Percentiles rank a stretch among this genome's conserved stretches.
Evolutionary conservation across 106 monocot genomes (phyloP).

Genomic region (Dioscorea dumetorum): DNA sequence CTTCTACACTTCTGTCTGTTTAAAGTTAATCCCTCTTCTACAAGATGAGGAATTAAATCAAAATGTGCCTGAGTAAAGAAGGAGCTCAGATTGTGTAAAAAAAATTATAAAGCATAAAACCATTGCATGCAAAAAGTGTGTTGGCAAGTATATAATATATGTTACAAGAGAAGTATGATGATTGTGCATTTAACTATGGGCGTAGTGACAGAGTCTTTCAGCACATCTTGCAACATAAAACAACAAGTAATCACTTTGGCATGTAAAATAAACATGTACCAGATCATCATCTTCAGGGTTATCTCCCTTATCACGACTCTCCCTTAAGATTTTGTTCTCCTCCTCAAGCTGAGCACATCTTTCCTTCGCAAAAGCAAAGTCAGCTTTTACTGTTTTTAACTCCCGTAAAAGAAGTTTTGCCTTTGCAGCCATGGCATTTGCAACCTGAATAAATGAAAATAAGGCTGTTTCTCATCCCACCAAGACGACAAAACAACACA

Average conservation of each 20-base stretch:
- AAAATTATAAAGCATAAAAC: no score
- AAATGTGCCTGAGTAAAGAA: no score
- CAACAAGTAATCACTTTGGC: not conserved
- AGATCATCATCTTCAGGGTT: conserved; percentile 81
- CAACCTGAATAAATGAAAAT: conserved; percentile 48
- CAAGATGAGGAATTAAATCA: no score
- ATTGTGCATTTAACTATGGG: no score
- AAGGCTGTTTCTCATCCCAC: conserved; percentile 5
- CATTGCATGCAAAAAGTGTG: no score
- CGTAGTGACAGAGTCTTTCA: no score
- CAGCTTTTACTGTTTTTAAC: conserved; percentile 85
- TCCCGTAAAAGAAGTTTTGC: conserved; percentile 82
- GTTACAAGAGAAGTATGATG: no score
- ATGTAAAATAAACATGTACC: conserved; percentile 22
- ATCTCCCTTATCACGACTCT: conserved; percentile 51
- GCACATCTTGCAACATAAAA: not conserved
- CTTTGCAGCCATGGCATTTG: conserved; percentile 93
- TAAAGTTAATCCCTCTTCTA: no score
- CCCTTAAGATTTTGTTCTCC: conserved; percentile 77
- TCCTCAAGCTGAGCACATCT: conserved; percentile 85
- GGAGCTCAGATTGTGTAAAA: no score
- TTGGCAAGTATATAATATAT: no score
- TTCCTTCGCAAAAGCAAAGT: conserved; percentile 78
- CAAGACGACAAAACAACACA: not conserved
- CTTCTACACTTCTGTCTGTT: no score